phyloP scores from a whole-genome alignment of 169 alveolate species.

The Sarcocystis neurona region DNA sequence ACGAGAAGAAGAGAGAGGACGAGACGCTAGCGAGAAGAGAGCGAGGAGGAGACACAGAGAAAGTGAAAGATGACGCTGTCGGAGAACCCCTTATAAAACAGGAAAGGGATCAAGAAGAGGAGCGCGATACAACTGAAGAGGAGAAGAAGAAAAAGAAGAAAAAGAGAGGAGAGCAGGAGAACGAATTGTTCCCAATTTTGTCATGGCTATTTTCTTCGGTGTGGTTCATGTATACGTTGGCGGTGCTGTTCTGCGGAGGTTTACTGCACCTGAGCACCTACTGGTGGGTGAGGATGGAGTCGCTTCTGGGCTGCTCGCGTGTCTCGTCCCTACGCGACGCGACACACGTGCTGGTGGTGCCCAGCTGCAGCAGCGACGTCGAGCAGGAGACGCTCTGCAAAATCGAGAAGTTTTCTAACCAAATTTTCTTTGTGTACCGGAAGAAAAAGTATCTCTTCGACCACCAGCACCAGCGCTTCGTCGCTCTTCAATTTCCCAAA shows the following conservation, averaged over 20 bases:
- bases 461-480: background rate
- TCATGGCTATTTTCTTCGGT: conserved; percentile 10
- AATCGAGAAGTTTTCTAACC: background rate
- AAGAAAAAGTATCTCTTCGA: conserved; percentile 15
- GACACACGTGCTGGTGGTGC: conserved; percentile 10
- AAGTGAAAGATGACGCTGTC: no score
- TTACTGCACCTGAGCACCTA: conserved; percentile 26
- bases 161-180: no score
- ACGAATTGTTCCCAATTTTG: conserved; percentile 20
- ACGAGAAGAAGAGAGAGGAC: no score
- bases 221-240: background rate
- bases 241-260: background rate
- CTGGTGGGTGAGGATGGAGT: conserved; percentile 12
- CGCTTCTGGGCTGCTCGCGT: background rate
- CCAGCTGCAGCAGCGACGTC: background rate
- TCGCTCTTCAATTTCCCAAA: conserved; percentile 14
- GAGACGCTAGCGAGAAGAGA: no score
- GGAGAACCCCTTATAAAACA: no score
- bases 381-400: background rate
- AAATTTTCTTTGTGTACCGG: conserved; percentile 1
- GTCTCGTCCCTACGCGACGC: background rate
- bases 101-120: no score
- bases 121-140: no score
- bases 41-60: no score
- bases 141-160: no score